phyloP scores from a whole-genome alignment of 176 grass and related monocot species.

The Tuctoria greenei region DNA sequence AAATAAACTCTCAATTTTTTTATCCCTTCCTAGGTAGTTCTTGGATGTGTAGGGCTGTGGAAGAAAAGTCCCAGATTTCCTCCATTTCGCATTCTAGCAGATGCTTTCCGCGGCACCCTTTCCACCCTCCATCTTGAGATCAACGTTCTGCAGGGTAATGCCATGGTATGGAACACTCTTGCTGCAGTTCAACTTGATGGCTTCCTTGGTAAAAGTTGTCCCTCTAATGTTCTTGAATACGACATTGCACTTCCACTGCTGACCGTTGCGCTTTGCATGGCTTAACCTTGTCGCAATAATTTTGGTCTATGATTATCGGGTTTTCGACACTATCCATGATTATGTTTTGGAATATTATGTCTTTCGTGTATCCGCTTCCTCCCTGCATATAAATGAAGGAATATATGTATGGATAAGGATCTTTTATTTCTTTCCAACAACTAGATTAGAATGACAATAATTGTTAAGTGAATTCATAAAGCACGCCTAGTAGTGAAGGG shows the following conservation, averaged over 20 bases:
- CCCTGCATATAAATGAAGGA: conserved; percentile 12
- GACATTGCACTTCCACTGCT: conserved; percentile 51
- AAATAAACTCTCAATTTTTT: background rate
- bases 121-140: conserved; percentile 25
- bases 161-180: conserved; percentile 17
- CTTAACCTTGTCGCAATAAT: conserved; percentile 40
- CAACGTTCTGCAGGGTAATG: conserved; percentile 49
- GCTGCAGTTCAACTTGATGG: conserved; percentile 65
- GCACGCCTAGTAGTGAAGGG: too few relatives aligned
- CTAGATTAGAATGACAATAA: background rate
- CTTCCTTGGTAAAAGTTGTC: conserved; percentile 52
- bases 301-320: conserved; percentile 60
- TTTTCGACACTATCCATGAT: conserved; percentile 48
- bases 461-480: too few relatives aligned
- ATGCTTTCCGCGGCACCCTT: conserved; percentile 4
- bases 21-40: background rate
- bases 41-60: conserved; percentile 48
- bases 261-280: conserved; percentile 33
- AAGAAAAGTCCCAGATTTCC: conserved; percentile 41
- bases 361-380: conserved; percentile 44
- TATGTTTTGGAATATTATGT: conserved; percentile 52
- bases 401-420: background rate
- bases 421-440: background rate
- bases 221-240: conserved; percentile 66
- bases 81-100: conserved; percentile 48